Evolutionary conservation across 345 rosid species (phyloP).

Genomic region (Salix dunnii): DNA sequence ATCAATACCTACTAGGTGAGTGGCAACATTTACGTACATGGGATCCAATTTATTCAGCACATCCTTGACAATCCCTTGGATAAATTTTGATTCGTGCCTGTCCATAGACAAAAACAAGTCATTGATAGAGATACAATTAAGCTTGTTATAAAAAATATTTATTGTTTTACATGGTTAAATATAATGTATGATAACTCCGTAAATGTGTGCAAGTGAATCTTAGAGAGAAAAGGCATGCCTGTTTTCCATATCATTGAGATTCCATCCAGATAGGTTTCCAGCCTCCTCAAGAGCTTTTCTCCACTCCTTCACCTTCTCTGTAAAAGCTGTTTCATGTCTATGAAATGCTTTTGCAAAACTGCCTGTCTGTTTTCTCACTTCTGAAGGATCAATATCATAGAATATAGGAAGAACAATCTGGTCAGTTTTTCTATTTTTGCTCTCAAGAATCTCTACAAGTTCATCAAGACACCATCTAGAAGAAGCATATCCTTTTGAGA

Average conservation of each 20-base stretch:
- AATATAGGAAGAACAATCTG: background rate
- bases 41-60: conserved; percentile 26
- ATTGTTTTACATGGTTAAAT: no score
- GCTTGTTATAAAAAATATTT: background rate
- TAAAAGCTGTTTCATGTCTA: background rate
- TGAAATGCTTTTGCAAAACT: background rate
- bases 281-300: background rate
- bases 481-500: background rate
- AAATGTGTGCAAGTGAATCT: background rate
- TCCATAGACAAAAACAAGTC: no score
- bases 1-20: background rate
- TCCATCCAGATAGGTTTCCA: background rate
- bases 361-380: conserved; percentile 2
- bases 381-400: conserved; percentile 1
- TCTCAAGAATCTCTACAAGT: background rate
- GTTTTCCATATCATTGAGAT: background rate
- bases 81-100: conserved; percentile 30
- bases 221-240: background rate
- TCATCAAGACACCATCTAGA: background rate
- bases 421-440: background rate
- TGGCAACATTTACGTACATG: background rate
- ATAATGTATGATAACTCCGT: background rate
- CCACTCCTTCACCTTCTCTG: background rate
- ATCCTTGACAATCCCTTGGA: conserved; percentile 24
- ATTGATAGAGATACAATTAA: background rate